A percentile compares a stretch with the other conserved stretches of the same genome.
phyloP scores from a whole-genome alignment of 2,329 filamentous ascomycete genomes.

The Aspergillus nomiae region DNA sequence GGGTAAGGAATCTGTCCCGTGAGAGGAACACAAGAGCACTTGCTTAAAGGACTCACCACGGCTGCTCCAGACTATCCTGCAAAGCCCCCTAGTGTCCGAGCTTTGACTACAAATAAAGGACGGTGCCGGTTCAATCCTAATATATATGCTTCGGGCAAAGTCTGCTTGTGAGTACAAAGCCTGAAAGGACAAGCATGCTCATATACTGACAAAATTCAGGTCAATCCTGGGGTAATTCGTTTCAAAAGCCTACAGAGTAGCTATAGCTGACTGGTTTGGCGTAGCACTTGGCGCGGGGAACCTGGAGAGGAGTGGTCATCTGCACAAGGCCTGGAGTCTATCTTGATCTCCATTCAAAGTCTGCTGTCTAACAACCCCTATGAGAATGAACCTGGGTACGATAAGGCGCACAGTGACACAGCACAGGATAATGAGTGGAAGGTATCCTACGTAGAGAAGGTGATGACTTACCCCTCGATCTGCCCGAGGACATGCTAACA shows the following conservation, averaged over 20 bases:
- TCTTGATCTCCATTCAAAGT: slow-evolving; percentile 93
- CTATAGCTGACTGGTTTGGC: slow-evolving; percentile 14
- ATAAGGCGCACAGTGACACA: slow-evolving; percentile 63
- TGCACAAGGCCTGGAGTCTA: slow-evolving; percentile 91
- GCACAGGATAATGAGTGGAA: slow-evolving; percentile 72
- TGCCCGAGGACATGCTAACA: neutral
- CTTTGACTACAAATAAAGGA: slow-evolving; percentile 85
- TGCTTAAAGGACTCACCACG: neutral
- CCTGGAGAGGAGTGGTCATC: slow-evolving; percentile 94
- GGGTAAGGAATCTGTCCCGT: slow-evolving; percentile 52
- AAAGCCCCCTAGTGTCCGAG: slow-evolving; percentile 61
- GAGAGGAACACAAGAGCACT: neutral
- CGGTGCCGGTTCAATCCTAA: slow-evolving; percentile 93
- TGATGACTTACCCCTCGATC: slow-evolving; percentile 35
- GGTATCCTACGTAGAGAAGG: slow-evolving; percentile 77
- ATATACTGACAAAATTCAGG: slow-evolving; percentile 48
- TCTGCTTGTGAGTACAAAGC: slow-evolving; percentile 72
- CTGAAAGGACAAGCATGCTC: neutral
- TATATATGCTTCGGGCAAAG: slow-evolving; percentile 87
- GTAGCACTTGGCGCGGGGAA: slow-evolving; percentile 88
- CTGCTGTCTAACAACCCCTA: slow-evolving; percentile 93
- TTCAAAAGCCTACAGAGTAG: neutral
- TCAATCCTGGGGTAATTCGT: slow-evolving; percentile 78
- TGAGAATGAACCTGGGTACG: slow-evolving; percentile 93
- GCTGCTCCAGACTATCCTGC: slow-evolving; percentile 74